phyloP scores from a whole-genome alignment of 306 rosid species.

The Acacia confusa region DNA sequence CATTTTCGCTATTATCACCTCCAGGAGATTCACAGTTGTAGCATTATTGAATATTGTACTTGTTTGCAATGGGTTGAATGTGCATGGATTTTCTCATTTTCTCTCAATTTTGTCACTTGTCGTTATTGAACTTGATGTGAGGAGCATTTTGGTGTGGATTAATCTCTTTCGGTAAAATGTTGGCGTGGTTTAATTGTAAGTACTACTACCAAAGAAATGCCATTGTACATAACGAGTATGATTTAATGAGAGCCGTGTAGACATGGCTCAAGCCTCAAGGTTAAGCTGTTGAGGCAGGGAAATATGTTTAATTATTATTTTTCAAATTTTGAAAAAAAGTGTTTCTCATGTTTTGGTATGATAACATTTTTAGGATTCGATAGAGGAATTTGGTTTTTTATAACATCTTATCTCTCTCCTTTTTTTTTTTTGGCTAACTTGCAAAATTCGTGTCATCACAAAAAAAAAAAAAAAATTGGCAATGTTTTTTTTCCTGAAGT shows the following conservation, averaged over 20 bases:
- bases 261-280: too few relatives aligned
- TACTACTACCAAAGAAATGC: too few relatives aligned
- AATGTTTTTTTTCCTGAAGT: neutral
- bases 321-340: neutral
- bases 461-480: neutral
- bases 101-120: neutral
- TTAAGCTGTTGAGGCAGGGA: neutral
- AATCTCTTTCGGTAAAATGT: neutral
- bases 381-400: neutral
- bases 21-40: neutral
- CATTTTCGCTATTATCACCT: neutral
- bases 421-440: neutral
- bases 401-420: neutral
- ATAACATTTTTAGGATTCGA: neutral
- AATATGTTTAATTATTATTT: too few relatives aligned
- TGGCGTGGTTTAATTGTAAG: neutral
- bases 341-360: neutral
- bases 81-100: neutral
- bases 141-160: neutral
- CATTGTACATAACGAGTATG: too few relatives aligned
- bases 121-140: neutral
- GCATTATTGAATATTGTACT: neutral
- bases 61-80: neutral
- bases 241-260: neutral
- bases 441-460: neutral